A percentile compares a stretch with the other conserved stretches of the same genome.
These are phyloP conservation scores for Plasmodium reichenowi DNA, from an alignment of 169 alveolate genomes.

Conservation along the genomic window DNA sequence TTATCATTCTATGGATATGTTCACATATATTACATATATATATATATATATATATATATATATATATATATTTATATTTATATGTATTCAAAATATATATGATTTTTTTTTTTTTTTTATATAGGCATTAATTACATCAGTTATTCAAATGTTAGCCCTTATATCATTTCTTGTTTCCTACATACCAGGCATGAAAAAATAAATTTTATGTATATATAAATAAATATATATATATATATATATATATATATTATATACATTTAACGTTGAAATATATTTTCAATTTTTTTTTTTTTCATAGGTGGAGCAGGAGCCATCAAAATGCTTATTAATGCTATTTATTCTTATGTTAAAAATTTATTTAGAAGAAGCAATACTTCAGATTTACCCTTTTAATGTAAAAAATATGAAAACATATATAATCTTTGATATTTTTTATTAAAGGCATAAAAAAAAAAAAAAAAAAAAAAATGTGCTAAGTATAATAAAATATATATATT, in stretches of 20 bases:
- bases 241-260: conserved; percentile 2
- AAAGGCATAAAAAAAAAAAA: too few species aligned
- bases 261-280: background rate
- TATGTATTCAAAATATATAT: background rate
- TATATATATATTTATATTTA: background rate
- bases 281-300: background rate
- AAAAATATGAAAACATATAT: too few species aligned
- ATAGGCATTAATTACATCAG: conserved; percentile 66
- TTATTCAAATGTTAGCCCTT: conserved; percentile 73
- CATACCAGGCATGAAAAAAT: conserved; percentile 57
- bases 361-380: conserved; percentile 64
- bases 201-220: background rate
- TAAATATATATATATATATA: background rate
- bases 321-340: conserved; percentile 26
- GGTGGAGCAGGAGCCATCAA: conserved; percentile 68
- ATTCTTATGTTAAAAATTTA: conserved; percentile 42
- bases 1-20: background rate
- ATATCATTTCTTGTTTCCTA: conserved; percentile 65
- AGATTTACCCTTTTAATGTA: conserved; percentile 60
- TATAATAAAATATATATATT: too few species aligned
- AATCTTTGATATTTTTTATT: too few species aligned
- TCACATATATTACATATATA: too few species aligned
- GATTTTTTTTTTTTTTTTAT: background rate
- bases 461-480: too few species aligned
- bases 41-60: background rate